Evolutionary conservation across 805 yeast genomes (phyloP), one percentile per base, ranked within the genome.

Genomic region (Candida insectorum): DNA sequence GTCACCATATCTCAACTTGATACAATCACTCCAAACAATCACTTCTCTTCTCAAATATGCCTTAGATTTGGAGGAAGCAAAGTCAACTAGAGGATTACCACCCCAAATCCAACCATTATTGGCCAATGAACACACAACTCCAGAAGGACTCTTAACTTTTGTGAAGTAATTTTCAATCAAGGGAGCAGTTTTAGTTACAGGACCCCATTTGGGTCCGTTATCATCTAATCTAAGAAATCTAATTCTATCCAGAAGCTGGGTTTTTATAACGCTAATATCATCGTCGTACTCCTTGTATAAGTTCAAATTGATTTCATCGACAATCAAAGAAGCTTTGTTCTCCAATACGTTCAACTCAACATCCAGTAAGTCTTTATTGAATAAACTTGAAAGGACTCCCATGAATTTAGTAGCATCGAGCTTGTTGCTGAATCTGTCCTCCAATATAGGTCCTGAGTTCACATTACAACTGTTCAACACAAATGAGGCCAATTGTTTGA

Each of bases 21-120:
- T 89, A 67, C 98, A 91, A 54, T 91, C 98, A 3, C 96, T 93
- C 98, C 98, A 91, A 16, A 91, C 85, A 45, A 91, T 88, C 9
- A 91, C 95, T 57, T 91, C 96, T 53, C 98, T 75, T 33, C 95
- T 71, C 31, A 91, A 60, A 52, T 93, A 91, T 4, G 94, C 89
- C 51, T 77, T 82, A 4, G 95, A 78, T 34, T 79, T 48, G 18
- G 71, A 58, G 0, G 95, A 83, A 0, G 97, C 98, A 71, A 91
- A 91, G 60, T 91, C 97, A 3, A 86, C 82, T 37, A 89, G 60
- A 2, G 97, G 97, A 46, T 91, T 81, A 8, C 96, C 97, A 33
- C 86, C 89, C 98, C 98, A 91, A 36, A 93, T 87, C 97, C 97
- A 91, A 29, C 98, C 98, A 51, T 93, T 91, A 53, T 93, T 93